These are phyloP conservation scores for Amanita exitialis DNA, from an alignment of 768 basidiomycete species.

Conservation along the genomic window DNA sequence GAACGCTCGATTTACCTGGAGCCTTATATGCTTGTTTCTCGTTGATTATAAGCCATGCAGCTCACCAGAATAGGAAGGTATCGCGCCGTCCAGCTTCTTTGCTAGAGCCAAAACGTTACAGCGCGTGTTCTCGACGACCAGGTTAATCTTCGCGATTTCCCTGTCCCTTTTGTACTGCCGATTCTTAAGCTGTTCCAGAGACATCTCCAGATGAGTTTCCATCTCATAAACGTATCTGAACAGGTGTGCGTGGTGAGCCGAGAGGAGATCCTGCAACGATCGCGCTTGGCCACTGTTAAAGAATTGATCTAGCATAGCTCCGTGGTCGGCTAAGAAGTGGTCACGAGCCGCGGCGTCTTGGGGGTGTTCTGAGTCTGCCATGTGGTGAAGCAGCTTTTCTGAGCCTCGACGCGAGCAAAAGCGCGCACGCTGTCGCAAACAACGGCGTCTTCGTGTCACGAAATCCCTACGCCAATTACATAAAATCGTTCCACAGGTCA, in stretches of 20 bases:
- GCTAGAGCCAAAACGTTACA: not conserved
- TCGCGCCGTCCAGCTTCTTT: not conserved
- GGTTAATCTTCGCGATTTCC: not conserved
- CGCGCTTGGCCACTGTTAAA: slow-evolving; percentile 1
- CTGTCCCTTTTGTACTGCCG: not conserved
- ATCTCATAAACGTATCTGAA: not conserved
- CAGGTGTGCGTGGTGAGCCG: not conserved
- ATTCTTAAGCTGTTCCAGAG: not conserved
- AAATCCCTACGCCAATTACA: too few relatives aligned
- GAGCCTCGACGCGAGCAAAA: not conserved
- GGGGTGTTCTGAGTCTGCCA: not conserved
- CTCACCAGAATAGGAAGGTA: not conserved
- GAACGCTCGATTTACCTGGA: not conserved
- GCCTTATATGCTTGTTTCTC: not conserved
- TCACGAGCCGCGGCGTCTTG: not conserved
- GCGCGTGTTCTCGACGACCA: not conserved
- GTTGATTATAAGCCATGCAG: not conserved
- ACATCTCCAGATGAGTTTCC: slow-evolving; percentile 1
- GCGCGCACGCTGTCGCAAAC: not conserved
- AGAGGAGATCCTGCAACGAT: not conserved
- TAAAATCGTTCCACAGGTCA: too few relatives aligned
- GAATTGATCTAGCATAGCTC: not conserved
- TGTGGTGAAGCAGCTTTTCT: not conserved
- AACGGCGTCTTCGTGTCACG: too few relatives aligned
- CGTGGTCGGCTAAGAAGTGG: not conserved